Evolutionary conservation across 108 stramenopile species (phyloP), one percentile per base, ranked within the genome.

Genomic region (Conticribra weissflogii): DNA sequence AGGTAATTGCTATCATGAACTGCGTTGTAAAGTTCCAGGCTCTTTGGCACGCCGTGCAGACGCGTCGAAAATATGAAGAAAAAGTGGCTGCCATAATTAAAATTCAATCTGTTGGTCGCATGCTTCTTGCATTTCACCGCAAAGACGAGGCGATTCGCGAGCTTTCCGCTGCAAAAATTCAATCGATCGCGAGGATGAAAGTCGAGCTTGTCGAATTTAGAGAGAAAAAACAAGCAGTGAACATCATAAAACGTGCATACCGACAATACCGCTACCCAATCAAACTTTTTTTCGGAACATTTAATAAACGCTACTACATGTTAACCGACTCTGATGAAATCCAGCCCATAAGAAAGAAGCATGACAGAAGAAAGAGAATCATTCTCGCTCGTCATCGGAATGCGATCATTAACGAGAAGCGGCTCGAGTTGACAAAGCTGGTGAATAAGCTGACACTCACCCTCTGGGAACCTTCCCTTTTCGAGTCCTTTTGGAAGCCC

Each of bases 121-220:
- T 62, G 8, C n/a, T 71, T n/a, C 36, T 46, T 54, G 70, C 60
- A 33, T 36, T 46, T 8, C 44, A 57, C 41, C 50, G 34, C 21
- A 44, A 30, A 3, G 54, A 72, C 28, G 78, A 72, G 50, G 60
- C 48, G 9, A 68, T 62, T 28, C 51, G 47, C 36, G 49, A 58
- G 0, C 33, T 46, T 32, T 80, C 88, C 30, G 88, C 88, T 7
- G 83, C 86, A 50, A 79, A 79, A 50, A 86, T 93, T 53, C 88
- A 88, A 70, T 82, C 87, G 17, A 30, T 84, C 18, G 49, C 75
- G 3, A 85, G 89, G 29, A 88, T 89, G 78, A 79, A 74, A 44
- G 8, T 76, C 30, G 51, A 45, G 5, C 57, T 25, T 32, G 27
- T 59, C 14, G 19, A 41, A 15, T 80, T 63, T 60, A 49, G 45